These are phyloP conservation scores for Leavenworthia alabamica DNA, from an alignment of 345 rosid species.

Conservation along the genomic window DNA sequence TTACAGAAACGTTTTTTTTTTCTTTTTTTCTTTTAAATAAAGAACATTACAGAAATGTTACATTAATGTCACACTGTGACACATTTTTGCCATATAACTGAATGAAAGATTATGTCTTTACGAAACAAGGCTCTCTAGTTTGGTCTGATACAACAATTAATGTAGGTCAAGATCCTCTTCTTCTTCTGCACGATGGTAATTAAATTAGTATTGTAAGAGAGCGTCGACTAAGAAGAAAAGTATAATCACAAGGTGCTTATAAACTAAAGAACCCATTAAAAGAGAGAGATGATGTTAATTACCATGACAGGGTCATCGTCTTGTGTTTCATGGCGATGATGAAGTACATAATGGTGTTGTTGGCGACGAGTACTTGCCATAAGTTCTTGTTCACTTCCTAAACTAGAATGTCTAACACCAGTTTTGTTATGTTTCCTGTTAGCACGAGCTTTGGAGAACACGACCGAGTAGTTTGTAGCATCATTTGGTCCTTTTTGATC, in stretches of 20 bases:
- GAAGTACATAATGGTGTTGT: conserved; percentile 21
- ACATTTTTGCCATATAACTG: neutral
- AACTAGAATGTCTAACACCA: conserved; percentile 37
- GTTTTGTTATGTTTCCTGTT: conserved; percentile 57
- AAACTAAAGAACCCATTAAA: neutral
- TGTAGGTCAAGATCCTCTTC: conserved; percentile 71
- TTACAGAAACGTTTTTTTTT: neutral
- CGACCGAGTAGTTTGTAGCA: conserved; percentile 54
- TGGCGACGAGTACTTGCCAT: conserved; percentile 23
- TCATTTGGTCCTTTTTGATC: conserved; percentile 40
- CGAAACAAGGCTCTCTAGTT: conserved; percentile 42
- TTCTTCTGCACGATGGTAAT: conserved; percentile 53
- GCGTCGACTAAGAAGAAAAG: no score
- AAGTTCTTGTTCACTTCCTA: conserved; percentile 49
- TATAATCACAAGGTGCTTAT: conserved; percentile 22
- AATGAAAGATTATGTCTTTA: conserved; percentile 1
- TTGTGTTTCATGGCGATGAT: conserved; percentile 13
- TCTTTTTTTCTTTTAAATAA: no score
- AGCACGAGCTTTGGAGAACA: conserved; percentile 60
- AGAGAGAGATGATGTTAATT: conserved; percentile 4
- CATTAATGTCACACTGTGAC: neutral
- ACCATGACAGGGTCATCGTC: conserved; percentile 53
- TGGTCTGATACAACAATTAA: conserved; percentile 65
- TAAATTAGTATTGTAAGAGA: conserved; percentile 24
- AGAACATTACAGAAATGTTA: conserved; percentile 7